Conservation (phyloP, 257 asterid genomes). For the Forsythia viridissima region DNA sequence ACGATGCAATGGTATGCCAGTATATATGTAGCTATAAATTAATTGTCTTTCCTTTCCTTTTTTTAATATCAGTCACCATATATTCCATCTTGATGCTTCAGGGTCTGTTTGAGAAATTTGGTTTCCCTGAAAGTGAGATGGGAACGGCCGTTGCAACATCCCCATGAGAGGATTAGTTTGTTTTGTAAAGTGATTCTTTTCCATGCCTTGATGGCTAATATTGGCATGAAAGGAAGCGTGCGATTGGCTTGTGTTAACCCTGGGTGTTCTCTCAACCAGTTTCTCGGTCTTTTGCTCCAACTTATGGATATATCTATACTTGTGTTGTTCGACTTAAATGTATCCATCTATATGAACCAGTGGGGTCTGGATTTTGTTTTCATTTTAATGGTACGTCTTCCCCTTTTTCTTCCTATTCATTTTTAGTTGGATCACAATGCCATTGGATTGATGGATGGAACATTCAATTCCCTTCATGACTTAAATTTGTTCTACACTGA, state of each 20-base stretch:
- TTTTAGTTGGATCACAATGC: conserved; percentile 33
- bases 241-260: not conserved
- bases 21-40: not conserved
- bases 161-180: conserved; percentile 15
- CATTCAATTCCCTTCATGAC: conserved; percentile 24
- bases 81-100: conserved; percentile 30
- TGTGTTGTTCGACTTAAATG: not conserved
- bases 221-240: not conserved
- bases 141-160: conserved; percentile 41
- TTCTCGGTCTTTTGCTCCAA: not conserved
- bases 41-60: not conserved
- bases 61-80: conserved; percentile 5
- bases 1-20: conserved; percentile 74
- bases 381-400: not conserved
- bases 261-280: not conserved
- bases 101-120: conserved; percentile 71
- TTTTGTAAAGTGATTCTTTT: not conserved
- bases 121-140: conserved; percentile 57
- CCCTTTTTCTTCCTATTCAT: conserved; percentile 21
- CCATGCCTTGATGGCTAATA: not conserved
- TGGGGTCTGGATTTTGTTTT: conserved; percentile 17
- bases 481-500: conserved; percentile 14
- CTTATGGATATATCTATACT: not conserved
- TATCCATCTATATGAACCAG: conserved; percentile 26
- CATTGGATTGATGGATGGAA: conserved; percentile 31